phyloP scores from a whole-genome alignment of 2,329 filamentous ascomycete species.

The Cercospora zeae-maydis region DNA sequence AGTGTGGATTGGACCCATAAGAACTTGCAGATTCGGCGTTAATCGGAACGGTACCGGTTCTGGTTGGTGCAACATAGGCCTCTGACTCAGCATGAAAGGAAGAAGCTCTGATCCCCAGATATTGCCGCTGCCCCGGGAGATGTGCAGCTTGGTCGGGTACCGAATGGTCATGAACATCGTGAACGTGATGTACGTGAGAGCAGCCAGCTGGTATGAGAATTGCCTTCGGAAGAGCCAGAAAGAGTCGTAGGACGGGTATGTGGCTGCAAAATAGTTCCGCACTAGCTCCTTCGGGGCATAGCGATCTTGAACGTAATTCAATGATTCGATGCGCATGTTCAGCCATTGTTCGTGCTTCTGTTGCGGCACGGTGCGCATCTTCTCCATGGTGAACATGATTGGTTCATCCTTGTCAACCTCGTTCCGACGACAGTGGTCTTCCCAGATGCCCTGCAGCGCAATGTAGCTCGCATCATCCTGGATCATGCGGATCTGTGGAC shows the following conservation, averaged over 20 bases:
- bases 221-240: constrained; percentile 99
- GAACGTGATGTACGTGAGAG: constrained; percentile 97
- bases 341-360: constrained; percentile 60
- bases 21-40: constrained; percentile 89
- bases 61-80: constrained; percentile 89
- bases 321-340: constrained; percentile 67
- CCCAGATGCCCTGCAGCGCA: constrained; percentile 89
- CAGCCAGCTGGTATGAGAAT: constrained; percentile 92
- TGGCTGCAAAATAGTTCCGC: constrained; percentile 82
- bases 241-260: constrained; percentile 83
- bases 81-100: constrained; percentile 77
- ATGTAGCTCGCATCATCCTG: constrained; percentile 95
- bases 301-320: constrained; percentile 88
- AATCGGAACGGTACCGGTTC: constrained; percentile 96
- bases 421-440: constrained; percentile 88
- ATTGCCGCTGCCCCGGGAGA: constrained; percentile 80
- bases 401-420: constrained; percentile 92
- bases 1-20: constrained; percentile 93
- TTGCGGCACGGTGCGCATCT: constrained; percentile 64
- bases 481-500: constrained; percentile 89
- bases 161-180: constrained; percentile 95
- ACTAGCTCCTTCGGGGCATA: constrained; percentile 81
- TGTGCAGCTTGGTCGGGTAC: constrained; percentile 92
- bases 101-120: constrained; percentile 96
- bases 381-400: constrained; percentile 91